Percentiles rank a stretch among this genome's conserved stretches.
phyloP scores from a whole-genome alignment of 108 stramenopile species.

The Asterionellopsis glacialis region DNA sequence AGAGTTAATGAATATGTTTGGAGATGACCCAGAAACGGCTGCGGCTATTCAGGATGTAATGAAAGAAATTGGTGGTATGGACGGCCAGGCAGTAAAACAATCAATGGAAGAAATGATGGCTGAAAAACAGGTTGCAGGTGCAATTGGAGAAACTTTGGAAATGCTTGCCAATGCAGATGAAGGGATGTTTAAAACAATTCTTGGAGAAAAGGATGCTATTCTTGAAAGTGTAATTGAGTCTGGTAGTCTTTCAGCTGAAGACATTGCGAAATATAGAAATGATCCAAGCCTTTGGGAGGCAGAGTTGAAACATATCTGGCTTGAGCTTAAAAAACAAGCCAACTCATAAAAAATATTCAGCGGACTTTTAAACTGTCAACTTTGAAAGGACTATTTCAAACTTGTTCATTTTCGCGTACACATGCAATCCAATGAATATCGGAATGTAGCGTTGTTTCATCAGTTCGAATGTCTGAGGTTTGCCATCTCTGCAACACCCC shows the following conservation, averaged over 20 bases:
- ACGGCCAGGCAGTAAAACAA: conserved; percentile 1
- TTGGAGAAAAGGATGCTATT: conserved; percentile 17
- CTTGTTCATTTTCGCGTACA: no score
- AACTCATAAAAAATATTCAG: not conserved
- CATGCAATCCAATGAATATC: no score
- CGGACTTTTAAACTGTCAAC: no score
- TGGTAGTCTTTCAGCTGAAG: conserved; percentile 13
- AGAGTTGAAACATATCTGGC: conserved; percentile 23
- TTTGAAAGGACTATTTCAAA: no score
- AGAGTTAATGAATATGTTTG: conserved; percentile 15
- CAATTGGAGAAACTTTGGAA: conserved; percentile 11
- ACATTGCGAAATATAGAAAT: conserved; percentile 11
- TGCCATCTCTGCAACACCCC: no score
- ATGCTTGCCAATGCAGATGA: conserved; percentile 11
- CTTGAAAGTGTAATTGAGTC: conserved; percentile 17
- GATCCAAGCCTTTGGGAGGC: conserved; percentile 18
- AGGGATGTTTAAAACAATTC: not conserved
- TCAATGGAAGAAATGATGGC: conserved; percentile 17
- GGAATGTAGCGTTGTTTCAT: no score
- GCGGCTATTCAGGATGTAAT: conserved; percentile 14
- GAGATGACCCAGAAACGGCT: conserved; percentile 19
- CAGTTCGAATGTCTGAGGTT: no score
- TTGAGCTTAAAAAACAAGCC: conserved; percentile 5
- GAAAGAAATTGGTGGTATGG: conserved; percentile 9
- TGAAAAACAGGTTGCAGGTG: conserved; percentile 17